A percentile compares a stretch with the other conserved stretches of the same genome.
phyloP scores from a whole-genome alignment of 192 early-diverging fungal species.

The Podila clonocystis region DNA sequence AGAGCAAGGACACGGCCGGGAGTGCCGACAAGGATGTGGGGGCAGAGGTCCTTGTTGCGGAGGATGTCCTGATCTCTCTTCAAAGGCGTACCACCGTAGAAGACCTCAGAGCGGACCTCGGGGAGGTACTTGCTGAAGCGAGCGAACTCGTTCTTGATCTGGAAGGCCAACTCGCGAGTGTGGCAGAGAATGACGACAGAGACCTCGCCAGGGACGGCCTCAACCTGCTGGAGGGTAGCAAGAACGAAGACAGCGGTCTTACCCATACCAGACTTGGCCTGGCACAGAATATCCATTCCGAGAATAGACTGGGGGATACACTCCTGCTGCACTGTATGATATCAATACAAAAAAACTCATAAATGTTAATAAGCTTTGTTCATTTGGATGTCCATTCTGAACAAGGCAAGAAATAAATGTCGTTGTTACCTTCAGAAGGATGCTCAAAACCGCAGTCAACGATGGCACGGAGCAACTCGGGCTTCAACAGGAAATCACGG shows the following conservation, averaged over 20 bases:
- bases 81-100: slow-evolving; percentile 89
- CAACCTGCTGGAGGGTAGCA: slow-evolving; percentile 93
- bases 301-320: slow-evolving; percentile 97
- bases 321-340: slow-evolving; percentile 90
- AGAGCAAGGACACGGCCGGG: slow-evolving; percentile 93
- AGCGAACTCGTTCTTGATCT: slow-evolving; percentile 97
- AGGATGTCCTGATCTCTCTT: slow-evolving; percentile 85
- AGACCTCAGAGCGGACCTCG: slow-evolving; percentile 91
- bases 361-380: background rate
- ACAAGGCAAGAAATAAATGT: background rate
- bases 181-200: slow-evolving; percentile 96
- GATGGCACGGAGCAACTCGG: slow-evolving; percentile 93
- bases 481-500: slow-evolving; percentile 97
- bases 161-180: slow-evolving; percentile 97
- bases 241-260: slow-evolving; percentile 99
- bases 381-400: background rate
- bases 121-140: slow-evolving; percentile 97
- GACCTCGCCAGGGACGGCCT: slow-evolving; percentile 80
- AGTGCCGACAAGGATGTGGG: slow-evolving; percentile 97
- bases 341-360: background rate
- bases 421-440: slow-evolving; percentile 87
- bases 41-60: slow-evolving; percentile 85
- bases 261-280: slow-evolving; percentile 99
- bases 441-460: slow-evolving; percentile 99
- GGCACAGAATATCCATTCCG: slow-evolving; percentile 97